These are phyloP conservation scores for Cutaneotrichosporon arboriforme DNA, from an alignment of 1,284 basidiomycete genomes.

Conservation along the genomic window DNA sequence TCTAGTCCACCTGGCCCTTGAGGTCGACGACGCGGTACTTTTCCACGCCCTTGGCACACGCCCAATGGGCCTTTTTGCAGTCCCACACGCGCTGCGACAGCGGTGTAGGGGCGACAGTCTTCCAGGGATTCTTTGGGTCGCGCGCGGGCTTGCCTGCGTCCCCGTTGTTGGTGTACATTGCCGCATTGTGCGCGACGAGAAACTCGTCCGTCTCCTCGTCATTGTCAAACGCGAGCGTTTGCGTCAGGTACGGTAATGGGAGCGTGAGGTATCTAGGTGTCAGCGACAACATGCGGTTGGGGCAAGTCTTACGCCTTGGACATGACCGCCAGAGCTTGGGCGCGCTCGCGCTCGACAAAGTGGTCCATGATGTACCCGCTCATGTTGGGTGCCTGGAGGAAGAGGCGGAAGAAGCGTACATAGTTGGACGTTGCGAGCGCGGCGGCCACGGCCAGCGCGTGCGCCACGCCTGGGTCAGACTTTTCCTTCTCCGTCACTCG, in stretches of 20 bases:
- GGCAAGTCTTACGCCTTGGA: constrained; percentile 77
- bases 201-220: constrained; percentile 64
- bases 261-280: constrained; percentile 69
- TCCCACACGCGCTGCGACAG: constrained; percentile 49
- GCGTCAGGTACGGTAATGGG: constrained; percentile 68
- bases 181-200: constrained; percentile 64
- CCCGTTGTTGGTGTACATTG: constrained; percentile 55
- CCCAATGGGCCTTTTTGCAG: constrained; percentile 49
- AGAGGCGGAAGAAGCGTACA: constrained; percentile 81
- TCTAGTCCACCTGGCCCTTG: constrained; percentile 51
- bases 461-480: constrained; percentile 67
- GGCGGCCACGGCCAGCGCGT: constrained; percentile 83
- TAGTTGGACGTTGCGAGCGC: constrained; percentile 91
- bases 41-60: constrained; percentile 46
- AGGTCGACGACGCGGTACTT: constrained; percentile 54
- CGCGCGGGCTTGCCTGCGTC: constrained; percentile 9
- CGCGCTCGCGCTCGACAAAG: constrained; percentile 87
- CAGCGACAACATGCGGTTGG: constrained; percentile 3
- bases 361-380: constrained; percentile 99
- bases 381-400: constrained; percentile 86
- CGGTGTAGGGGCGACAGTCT: constrained; percentile 22
- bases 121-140: constrained; percentile 24
- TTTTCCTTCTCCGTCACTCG: constrained; percentile 89
- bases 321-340: constrained; percentile 80
- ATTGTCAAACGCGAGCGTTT: constrained; percentile 77